A percentile compares a stretch with the other conserved stretches of the same genome.
Evolutionary conservation across 2,329 filamentous ascomycete species (phyloP).

Genomic region (Fusarium mangiferae): DNA sequence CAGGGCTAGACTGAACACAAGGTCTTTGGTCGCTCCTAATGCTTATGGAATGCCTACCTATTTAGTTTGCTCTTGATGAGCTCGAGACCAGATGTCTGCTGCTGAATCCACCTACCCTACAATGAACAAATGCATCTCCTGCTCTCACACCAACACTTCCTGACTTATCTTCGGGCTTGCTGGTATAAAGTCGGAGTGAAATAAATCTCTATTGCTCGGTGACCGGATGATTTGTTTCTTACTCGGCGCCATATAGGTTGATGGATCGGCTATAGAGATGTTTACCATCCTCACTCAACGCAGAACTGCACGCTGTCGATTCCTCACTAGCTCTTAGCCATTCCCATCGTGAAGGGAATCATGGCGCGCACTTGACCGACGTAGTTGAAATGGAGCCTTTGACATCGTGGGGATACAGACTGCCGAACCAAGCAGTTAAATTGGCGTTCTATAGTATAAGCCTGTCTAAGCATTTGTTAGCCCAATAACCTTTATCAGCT

Average conservation of each 20-base stretch:
- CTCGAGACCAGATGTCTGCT: not conserved
- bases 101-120: not conserved
- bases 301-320: not conserved
- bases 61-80: not conserved
- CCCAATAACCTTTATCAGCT: not conserved
- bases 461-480: not conserved
- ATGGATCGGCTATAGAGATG: not conserved
- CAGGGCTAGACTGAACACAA: not conserved
- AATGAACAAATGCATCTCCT: not conserved
- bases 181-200: fast-evolving
- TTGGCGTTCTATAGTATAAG: not conserved
- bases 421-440: not conserved
- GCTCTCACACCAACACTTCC: not conserved
- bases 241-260: fast-evolving
- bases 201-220: fast-evolving
- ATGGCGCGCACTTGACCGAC: not conserved
- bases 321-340: no score
- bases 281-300: not conserved
- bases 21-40: fast-evolving
- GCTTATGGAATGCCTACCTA: not conserved
- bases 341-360: not conserved
- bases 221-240: fast-evolving
- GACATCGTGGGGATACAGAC: not conserved
- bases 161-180: not conserved
- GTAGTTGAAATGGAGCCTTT: not conserved